Base-by-base conservation (phyloP, 2,329 filamentous ascomycete genomes). In the Bipolaris zeicola region DNA sequence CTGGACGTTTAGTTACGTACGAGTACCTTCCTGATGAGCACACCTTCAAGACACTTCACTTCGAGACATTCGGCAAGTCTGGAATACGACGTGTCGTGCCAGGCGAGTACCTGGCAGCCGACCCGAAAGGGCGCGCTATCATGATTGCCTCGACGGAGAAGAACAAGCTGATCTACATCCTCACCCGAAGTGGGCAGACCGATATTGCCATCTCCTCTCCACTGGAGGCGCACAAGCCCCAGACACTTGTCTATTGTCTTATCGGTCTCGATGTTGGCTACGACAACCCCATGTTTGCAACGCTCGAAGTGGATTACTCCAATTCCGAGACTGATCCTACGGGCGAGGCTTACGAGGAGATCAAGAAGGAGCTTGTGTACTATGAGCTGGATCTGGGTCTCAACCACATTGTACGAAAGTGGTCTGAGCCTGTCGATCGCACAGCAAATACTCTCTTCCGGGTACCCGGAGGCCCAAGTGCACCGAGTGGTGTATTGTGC, bases 121-220 rank as follows among this genome's bases (percentile, higher is more conserved):
- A 99, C 71, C 95, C 95, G 26, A 96, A 96, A 77, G 95, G 95
- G 53, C 87, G 95, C 80, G 96, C 96, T 52, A 96, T 94, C 73
- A 84, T 99, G 73, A 91, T 98, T 60, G 92, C 95, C 8, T 94
- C 93, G 5, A 85, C 94, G 52, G 96, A 99, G 80, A 99, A 99
- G 85, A 99, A 98, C 81, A 99, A 99, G 81, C 89, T 99, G 54
- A 95, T 99, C 66, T 99, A 99, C 78, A 94, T 99, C 70, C 83
- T 99, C 66, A 98, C 98, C 77, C 89, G 96, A 64, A 96, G 96
- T 78, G 86, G 92, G 3, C 92, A 98, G 77, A 93, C 93, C 16
- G 91, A 96, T 76, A 86, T 99, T 68, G 96, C 93, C 38, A 99
- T 99, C 48, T 99, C 95, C 5, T 99, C 95, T 13, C 95, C 95